These are phyloP conservation scores for Neurospora sp. DNA, from an alignment of 2,329 filamentous ascomycete species.

Conservation along the genomic window DNA sequence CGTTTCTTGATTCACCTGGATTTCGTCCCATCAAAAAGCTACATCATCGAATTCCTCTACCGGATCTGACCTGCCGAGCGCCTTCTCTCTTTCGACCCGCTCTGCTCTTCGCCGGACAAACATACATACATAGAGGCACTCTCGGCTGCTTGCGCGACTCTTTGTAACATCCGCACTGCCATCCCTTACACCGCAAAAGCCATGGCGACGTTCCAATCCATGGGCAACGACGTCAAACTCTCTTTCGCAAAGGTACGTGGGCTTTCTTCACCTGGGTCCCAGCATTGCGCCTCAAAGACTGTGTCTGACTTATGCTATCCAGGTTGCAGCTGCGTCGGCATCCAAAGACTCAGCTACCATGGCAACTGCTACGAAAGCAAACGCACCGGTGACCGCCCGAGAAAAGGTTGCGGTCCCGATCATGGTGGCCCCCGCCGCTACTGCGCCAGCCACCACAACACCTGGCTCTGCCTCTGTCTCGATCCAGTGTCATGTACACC, in stretches of 20 bases:
- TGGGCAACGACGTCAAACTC: constrained; percentile 42
- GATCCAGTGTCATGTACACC: neutral
- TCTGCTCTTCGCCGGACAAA: constrained; percentile 18
- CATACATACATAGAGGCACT: constrained; percentile 6
- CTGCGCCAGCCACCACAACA: neutral
- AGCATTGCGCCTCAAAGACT: neutral
- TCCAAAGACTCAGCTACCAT: constrained; percentile 26
- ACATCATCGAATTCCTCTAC: constrained; percentile 4
- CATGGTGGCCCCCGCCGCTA: neutral
- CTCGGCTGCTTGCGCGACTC: constrained; percentile 1
- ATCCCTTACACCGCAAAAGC: constrained; percentile 8
- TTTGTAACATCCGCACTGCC: constrained; percentile 4
- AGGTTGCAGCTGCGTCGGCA: constrained; percentile 40
- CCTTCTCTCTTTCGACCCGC: constrained; percentile 5
- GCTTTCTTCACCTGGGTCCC: neutral
- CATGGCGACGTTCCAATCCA: constrained; percentile 38
- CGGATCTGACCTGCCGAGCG: constrained; percentile 3
- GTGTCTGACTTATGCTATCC: constrained; percentile 6
- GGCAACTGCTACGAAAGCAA: constrained; percentile 16
- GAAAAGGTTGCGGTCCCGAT: constrained; percentile 2
- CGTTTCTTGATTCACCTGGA: constrained; percentile 38
- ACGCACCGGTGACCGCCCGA: constrained; percentile 10
- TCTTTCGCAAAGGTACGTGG: constrained; percentile 66
- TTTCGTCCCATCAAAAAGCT: constrained; percentile 15
- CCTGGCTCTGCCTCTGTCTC: neutral